phyloP scores from a whole-genome alignment of 73 alveolate species.

The Paramecium sonneborni region DNA sequence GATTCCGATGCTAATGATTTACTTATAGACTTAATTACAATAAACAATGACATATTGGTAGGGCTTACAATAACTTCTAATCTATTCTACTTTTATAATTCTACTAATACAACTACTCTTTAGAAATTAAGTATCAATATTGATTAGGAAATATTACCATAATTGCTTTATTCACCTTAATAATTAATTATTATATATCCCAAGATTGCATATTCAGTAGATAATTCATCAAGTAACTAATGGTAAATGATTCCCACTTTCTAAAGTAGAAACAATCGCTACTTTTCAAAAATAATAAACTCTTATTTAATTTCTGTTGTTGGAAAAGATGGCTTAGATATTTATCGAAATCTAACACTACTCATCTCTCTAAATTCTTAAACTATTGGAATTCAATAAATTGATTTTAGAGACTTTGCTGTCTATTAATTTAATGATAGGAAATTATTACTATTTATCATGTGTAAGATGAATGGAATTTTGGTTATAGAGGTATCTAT shows the following conservation, averaged over 20 bases:
- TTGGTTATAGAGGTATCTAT: neutral
- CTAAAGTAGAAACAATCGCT: neutral
- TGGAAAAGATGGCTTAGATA: neutral
- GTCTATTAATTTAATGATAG: neutral
- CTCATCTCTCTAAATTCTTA: neutral
- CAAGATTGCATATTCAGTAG: neutral
- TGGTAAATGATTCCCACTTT: neutral
- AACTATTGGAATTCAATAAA: neutral
- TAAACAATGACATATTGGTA: no score
- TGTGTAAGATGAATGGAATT: neutral
- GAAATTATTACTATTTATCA: neutral
- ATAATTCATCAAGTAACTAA: neutral
- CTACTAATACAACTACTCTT: neutral
- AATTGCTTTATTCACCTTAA: neutral
- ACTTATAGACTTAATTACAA: no score
- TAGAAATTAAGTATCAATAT: neutral
- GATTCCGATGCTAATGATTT: no score
- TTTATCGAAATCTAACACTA: neutral
- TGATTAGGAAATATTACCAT: neutral
- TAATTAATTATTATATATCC: neutral
- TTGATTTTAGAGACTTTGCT: constrained; percentile 5
- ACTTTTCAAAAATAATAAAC: neutral
- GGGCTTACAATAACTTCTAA: no score
- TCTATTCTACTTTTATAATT: neutral
- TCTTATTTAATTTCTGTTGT: neutral